Percentiles rank a stretch among this genome's conserved stretches.
Conservation (phyloP, 2,329 filamentous ascomycete species). For the Xylaria sp. region DNA sequence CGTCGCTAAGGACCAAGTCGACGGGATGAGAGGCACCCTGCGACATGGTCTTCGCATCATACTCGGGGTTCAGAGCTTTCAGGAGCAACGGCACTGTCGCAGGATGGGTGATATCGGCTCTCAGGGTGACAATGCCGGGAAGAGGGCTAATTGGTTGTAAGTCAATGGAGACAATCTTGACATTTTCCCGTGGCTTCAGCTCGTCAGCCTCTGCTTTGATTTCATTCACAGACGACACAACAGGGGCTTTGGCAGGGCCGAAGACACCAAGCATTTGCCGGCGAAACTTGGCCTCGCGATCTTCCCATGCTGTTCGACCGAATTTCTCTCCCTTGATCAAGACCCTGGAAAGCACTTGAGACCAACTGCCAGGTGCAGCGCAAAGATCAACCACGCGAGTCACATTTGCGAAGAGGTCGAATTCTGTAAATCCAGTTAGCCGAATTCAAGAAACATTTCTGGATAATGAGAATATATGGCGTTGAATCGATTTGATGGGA, state of each 20-base stretch:
- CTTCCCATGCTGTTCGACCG: constrained; percentile 78
- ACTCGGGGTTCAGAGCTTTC: constrained; percentile 71
- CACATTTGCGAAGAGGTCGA: constrained; percentile 86
- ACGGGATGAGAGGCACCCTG: constrained; percentile 67
- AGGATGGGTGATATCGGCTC: constrained; percentile 95
- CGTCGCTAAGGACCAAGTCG: constrained; percentile 91
- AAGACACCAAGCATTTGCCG: constrained; percentile 55
- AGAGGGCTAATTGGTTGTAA: constrained; percentile 93
- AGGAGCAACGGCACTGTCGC: constrained; percentile 88
- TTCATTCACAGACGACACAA: constrained; percentile 23
- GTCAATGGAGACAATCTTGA: constrained; percentile 94
- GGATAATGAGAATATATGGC: neutral
- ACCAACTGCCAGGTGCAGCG: constrained; percentile 94
- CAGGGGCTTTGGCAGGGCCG: constrained; percentile 28
- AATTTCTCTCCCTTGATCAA: constrained; percentile 92
- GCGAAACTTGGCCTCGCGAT: constrained; percentile 65
- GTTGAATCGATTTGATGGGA: constrained; percentile 5
- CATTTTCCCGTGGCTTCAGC: constrained; percentile 54
- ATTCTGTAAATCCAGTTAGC: constrained; percentile 51
- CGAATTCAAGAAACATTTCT: neutral
- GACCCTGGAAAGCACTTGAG: constrained; percentile 88
- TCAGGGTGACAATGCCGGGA: constrained; percentile 84
- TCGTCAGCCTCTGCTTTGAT: constrained; percentile 23
- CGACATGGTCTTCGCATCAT: constrained; percentile 43
- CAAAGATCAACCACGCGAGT: constrained; percentile 93